Evolutionary conservation across 129 eudicot genomes (phyloP).

Genomic region (Rutidosis leptorrhynchoides): DNA sequence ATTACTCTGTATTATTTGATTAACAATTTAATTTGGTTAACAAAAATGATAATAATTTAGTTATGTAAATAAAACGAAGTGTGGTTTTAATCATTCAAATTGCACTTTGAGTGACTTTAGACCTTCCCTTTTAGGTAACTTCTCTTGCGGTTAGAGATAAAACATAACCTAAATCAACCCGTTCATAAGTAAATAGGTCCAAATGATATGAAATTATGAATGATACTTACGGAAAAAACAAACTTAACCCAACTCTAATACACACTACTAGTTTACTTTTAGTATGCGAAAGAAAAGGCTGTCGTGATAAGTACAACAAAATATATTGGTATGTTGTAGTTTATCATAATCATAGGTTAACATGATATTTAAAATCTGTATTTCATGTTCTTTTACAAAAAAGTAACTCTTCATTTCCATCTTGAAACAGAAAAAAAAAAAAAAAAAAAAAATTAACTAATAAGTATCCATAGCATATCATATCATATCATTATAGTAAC

Average conservation of each 20-base stretch:
- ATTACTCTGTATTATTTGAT: background rate
- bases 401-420: background rate
- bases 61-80: background rate
- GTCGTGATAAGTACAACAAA: background rate
- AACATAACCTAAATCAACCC: background rate
- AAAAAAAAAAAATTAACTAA: background rate
- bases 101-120: background rate
- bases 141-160: background rate
- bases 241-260: background rate
- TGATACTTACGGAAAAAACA: background rate
- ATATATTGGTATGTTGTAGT: background rate
- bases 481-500: background rate
- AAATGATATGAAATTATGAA: background rate
- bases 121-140: background rate
- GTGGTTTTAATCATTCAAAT: background rate
- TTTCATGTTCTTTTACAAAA: background rate
- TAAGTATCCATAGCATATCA: background rate
- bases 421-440: background rate
- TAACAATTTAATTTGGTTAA: background rate
- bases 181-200: background rate
- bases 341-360: background rate
- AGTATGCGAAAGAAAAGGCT: background rate
- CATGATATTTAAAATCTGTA: background rate
- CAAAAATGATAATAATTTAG: background rate
- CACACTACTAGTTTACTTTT: conserved; percentile 1